These are phyloP conservation scores for Coniochaeta sp. DNA, from an alignment of 2,329 filamentous ascomycete genomes.

Conservation along the genomic window DNA sequence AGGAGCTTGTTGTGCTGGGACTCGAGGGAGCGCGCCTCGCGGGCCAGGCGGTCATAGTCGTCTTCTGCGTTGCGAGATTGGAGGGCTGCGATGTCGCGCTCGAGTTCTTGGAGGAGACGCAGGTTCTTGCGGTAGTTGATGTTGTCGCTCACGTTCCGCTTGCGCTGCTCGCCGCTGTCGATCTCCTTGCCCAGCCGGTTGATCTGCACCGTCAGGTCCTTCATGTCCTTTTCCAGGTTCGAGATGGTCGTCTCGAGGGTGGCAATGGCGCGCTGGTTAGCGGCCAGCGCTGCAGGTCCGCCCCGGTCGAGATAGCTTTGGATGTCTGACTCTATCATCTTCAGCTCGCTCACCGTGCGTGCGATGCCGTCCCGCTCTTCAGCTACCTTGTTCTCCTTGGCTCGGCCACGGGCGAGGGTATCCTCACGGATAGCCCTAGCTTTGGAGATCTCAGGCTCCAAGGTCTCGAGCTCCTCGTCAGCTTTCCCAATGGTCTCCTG, in stretches of 20 bases:
- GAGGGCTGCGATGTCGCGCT: conserved; percentile 64
- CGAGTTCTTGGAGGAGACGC: conserved; percentile 59
- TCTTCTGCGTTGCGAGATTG: conserved; percentile 74
- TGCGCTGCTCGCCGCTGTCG: conserved; percentile 72
- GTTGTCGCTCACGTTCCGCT: conserved; percentile 84
- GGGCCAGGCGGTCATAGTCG: conserved; percentile 68
- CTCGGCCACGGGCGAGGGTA: conserved; percentile 61
- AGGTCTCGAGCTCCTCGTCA: conserved; percentile 65
- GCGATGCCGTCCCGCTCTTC: conserved; percentile 65
- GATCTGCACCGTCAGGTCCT: conserved; percentile 58
- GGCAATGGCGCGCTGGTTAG: conserved; percentile 63
- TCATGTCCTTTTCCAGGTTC: conserved; percentile 60
- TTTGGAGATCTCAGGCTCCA: conserved; percentile 69
- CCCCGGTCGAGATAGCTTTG: conserved; percentile 70
- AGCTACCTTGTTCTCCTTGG: conserved; percentile 65
- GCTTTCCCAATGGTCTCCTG: conserved; percentile 61
- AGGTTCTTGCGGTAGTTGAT: conserved; percentile 74
- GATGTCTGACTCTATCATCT: conserved; percentile 69
- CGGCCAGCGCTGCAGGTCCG: conserved; percentile 63
- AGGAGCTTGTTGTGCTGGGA: conserved; percentile 60
- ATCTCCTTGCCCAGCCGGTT: conserved; percentile 74
- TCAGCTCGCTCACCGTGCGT: conserved; percentile 70
- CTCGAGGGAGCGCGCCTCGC: conserved; percentile 62
- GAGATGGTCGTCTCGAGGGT: conserved; percentile 59
- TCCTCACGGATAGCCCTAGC: conserved; percentile 74